Evolutionary conservation across 495 filamentous ascomycete genomes (phyloP).

Genomic region (Penicillium cinerascens): DNA sequence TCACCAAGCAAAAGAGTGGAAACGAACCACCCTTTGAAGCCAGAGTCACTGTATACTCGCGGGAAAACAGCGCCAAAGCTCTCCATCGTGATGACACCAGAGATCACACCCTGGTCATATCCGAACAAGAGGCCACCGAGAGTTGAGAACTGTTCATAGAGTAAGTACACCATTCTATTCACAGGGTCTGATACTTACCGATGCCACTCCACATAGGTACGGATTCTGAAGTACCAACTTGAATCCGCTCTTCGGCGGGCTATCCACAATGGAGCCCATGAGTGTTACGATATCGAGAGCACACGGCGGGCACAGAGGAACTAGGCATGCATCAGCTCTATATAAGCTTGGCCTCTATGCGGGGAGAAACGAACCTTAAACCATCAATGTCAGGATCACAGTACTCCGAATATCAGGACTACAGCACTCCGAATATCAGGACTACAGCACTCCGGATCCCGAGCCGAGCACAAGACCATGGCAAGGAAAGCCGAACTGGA

Average conservation of each 20-base stretch:
- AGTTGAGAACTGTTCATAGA: slow-evolving; percentile 36
- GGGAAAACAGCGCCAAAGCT: slow-evolving; percentile 55
- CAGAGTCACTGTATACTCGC: slow-evolving; percentile 56
- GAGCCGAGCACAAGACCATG: not conserved
- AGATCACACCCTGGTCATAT: slow-evolving; percentile 39
- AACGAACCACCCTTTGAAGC: slow-evolving; percentile 73
- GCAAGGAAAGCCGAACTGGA: not conserved
- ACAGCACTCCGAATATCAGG: slow-evolving; percentile 13
- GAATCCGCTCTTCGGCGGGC: slow-evolving; percentile 27
- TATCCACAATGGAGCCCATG: slow-evolving; percentile 21
- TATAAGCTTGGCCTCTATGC: not conserved
- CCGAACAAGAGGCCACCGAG: slow-evolving; percentile 59
- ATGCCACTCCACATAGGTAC: slow-evolving; percentile 40
- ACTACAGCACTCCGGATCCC: not conserved
- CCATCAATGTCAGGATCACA: slow-evolving; percentile 15
- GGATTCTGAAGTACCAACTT: slow-evolving; percentile 35
- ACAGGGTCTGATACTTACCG: slow-evolving; percentile 21
- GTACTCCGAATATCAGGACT: slow-evolving; percentile 12
- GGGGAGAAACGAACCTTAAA: not conserved
- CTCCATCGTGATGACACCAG: slow-evolving; percentile 44
- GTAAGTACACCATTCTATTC: not conserved
- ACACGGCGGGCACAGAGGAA: not conserved
- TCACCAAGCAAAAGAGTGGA: slow-evolving; percentile 73
- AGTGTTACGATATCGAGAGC: not conserved
- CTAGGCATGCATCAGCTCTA: not conserved